A percentile compares a stretch with the other conserved stretches of the same genome.
These are phyloP conservation scores for Zasmidium angulare DNA, from an alignment of 2,329 filamentous ascomycete species.

Conservation along the genomic window DNA sequence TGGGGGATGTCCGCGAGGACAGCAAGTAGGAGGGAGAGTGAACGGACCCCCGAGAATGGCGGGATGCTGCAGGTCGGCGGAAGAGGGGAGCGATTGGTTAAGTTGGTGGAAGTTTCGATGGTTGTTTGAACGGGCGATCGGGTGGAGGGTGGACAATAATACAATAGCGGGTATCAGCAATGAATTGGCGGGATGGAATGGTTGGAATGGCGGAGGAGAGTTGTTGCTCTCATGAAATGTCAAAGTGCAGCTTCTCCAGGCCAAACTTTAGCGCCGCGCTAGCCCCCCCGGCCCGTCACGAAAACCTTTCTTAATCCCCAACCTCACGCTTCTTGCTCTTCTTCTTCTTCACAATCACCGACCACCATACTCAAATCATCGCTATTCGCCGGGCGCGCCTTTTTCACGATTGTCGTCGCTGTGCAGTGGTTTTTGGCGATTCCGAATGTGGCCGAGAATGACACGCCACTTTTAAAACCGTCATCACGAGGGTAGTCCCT, in stretches of 20 bases:
- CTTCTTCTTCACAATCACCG: conserved; percentile 49
- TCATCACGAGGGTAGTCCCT: conserved; percentile 67
- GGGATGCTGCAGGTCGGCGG: conserved; percentile 4
- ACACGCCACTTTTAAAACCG: conserved; percentile 75
- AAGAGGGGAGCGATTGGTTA: background rate
- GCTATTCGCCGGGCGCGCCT: conserved; percentile 53
- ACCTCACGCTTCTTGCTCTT: conserved; percentile 23
- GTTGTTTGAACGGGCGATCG: background rate
- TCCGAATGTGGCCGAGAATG: conserved; percentile 72
- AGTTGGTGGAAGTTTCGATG: background rate
- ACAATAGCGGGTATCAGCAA: background rate
- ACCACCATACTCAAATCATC: conserved; percentile 75
- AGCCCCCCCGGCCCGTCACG: background rate
- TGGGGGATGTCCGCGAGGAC: conserved; percentile 5
- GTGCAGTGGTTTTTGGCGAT: conserved; percentile 58
- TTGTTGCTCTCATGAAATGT: background rate
- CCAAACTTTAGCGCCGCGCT: background rate
- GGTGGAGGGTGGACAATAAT: background rate
- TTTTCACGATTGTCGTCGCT: conserved; percentile 25
- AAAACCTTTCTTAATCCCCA: conserved; percentile 11
- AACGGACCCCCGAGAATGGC: conserved; percentile 12
- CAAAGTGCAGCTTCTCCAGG: background rate
- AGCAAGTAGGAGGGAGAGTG: conserved; percentile 8
- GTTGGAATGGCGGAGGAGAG: background rate
- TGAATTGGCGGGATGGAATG: background rate